Conservation (phyloP, 352 stramenopile species). For the Globisporangium echinulatum region DNA sequence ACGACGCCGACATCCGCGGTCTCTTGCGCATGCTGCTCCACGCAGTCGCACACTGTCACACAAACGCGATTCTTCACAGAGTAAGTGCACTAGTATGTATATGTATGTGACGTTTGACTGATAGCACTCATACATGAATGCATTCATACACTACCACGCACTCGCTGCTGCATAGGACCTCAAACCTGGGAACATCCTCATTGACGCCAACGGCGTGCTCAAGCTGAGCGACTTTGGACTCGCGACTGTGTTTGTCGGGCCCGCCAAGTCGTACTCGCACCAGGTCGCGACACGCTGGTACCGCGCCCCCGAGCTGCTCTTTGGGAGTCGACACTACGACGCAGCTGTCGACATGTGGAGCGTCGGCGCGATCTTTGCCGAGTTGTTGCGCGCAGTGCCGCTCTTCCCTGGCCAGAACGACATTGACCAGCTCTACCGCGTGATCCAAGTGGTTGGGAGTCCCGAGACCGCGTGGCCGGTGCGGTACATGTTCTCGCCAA, state of each 20-base stretch:
- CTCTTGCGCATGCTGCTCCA: slow-evolving; percentile 68
- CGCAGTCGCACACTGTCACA: slow-evolving; percentile 54
- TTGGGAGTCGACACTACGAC: slow-evolving; percentile 60
- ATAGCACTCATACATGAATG: too few relatives aligned
- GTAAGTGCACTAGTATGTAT: slow-evolving; percentile 8
- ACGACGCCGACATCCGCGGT: slow-evolving; percentile 32
- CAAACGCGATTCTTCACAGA: slow-evolving; percentile 56
- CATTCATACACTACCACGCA: too few relatives aligned
- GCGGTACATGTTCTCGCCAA: neutral
- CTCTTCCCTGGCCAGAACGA: slow-evolving; percentile 79
- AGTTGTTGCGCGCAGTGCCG: slow-evolving; percentile 51
- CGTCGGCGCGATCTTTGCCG: slow-evolving; percentile 56
- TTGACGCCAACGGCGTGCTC: slow-evolving; percentile 42
- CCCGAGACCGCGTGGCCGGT: slow-evolving; percentile 51
- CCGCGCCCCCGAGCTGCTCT: slow-evolving; percentile 73
- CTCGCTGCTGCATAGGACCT: slow-evolving; percentile 31
- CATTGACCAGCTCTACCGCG: slow-evolving; percentile 73
- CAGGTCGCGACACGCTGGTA: slow-evolving; percentile 83
- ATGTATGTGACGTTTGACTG: too few relatives aligned
- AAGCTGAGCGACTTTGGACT: slow-evolving; percentile 82
- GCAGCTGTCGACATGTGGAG: slow-evolving; percentile 65
- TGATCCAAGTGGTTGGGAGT: slow-evolving; percentile 61
- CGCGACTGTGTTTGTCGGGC: slow-evolving; percentile 47
- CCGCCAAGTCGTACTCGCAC: slow-evolving; percentile 44
- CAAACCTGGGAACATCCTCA: slow-evolving; percentile 67